These are phyloP conservation scores for Stachybotrys echinatus DNA, from an alignment of 2,329 filamentous ascomycete species.

Conservation along the genomic window DNA sequence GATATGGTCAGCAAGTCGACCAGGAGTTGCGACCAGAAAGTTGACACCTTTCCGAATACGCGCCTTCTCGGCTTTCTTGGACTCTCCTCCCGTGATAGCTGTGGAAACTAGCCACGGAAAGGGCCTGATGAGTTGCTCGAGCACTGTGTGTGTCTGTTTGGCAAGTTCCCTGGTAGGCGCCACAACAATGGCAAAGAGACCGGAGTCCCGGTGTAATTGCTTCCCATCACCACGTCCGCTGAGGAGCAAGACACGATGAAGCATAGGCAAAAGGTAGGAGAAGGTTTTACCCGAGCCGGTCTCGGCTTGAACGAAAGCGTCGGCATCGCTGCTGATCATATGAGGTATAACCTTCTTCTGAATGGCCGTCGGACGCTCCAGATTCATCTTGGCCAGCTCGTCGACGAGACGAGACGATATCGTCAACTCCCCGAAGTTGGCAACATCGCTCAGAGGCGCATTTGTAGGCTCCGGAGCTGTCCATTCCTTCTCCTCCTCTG, in stretches of 20 bases:
- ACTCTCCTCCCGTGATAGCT: constrained; percentile 67
- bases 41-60: constrained; percentile 89
- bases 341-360: constrained; percentile 85
- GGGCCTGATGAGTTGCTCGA: constrained; percentile 81
- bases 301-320: constrained; percentile 95
- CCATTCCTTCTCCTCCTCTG: constrained; percentile 47
- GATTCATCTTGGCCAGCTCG: constrained; percentile 79
- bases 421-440: constrained; percentile 81
- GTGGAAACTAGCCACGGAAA: constrained; percentile 93
- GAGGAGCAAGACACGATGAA: constrained; percentile 80
- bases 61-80: constrained; percentile 81
- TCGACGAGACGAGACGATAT: constrained; percentile 74
- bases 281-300: constrained; percentile 97
- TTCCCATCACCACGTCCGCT: constrained; percentile 50
- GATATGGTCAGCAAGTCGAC: constrained; percentile 84
- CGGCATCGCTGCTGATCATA: constrained; percentile 71
- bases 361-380: constrained; percentile 90
- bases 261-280: constrained; percentile 88
- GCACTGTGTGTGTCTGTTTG: constrained; percentile 83
- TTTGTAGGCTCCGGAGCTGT: constrained; percentile 72
- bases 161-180: constrained; percentile 91
- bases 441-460: constrained; percentile 79
- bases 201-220: constrained; percentile 74
- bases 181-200: constrained; percentile 88
- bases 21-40: constrained; percentile 91